phyloP scores from a whole-genome alignment of 2,329 filamentous ascomycete species.

The Cadophora malorum region DNA sequence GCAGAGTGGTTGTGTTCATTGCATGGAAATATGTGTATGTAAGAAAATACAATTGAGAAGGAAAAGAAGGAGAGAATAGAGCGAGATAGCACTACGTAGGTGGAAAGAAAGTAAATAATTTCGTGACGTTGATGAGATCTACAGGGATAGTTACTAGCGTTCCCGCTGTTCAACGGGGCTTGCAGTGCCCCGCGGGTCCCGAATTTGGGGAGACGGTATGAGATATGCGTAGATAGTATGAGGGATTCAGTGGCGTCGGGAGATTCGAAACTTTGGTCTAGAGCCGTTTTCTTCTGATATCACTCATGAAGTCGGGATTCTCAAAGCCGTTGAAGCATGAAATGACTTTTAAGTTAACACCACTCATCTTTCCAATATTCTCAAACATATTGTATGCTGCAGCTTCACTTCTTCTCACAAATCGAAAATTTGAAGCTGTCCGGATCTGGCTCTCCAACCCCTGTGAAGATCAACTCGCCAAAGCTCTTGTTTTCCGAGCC shows the following conservation, averaged over 20 bases:
- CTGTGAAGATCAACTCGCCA: constrained; percentile 13
- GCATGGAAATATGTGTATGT: constrained; percentile 28
- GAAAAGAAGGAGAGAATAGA: constrained; percentile 1
- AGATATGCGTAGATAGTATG: constrained; percentile 2
- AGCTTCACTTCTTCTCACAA: too few species aligned
- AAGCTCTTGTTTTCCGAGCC: constrained; percentile 10
- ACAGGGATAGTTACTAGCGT: constrained; percentile 9
- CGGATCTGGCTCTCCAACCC: not conserved
- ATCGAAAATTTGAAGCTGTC: not conserved
- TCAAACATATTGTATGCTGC: too few species aligned
- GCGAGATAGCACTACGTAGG: too few species aligned
- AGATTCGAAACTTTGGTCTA: not conserved
- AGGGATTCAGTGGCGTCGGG: not conserved
- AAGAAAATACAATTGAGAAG: constrained; percentile 8
- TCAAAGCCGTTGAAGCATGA: not conserved
- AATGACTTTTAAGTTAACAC: not conserved
- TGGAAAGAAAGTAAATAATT: constrained; percentile 8
- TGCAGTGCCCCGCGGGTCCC: not conserved
- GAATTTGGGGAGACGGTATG: not conserved
- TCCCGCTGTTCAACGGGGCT: not conserved
- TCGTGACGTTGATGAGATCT: constrained; percentile 18
- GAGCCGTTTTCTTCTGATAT: not conserved
- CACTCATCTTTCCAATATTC: too few species aligned
- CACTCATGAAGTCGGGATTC: too few species aligned
- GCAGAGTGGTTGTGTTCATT: constrained; percentile 39